phyloP scores from a whole-genome alignment of 164 flowering plant species.

The Tetrastigma voinierianum region DNA sequence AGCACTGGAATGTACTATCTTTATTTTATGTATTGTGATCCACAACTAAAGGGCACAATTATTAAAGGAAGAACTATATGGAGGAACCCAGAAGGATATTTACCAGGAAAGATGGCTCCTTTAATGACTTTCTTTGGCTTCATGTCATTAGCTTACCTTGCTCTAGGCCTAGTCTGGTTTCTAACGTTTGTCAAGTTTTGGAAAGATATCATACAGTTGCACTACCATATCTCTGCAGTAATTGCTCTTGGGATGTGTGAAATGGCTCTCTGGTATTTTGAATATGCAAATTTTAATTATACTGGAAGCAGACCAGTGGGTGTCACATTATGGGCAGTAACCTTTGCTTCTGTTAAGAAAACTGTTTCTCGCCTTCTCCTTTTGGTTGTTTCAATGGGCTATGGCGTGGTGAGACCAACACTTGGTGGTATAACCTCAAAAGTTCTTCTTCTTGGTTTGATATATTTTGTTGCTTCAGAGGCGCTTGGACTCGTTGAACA shows the following conservation, averaged over 20 bases:
- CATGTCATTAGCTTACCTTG: conserved; percentile 77
- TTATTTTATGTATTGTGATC: conserved; percentile 75
- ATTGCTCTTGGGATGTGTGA: conserved; percentile 94
- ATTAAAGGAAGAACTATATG: conserved; percentile 80
- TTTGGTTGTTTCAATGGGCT: conserved; percentile 86
- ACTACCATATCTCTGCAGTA: conserved; percentile 66
- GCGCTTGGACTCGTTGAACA: conserved; percentile 79
- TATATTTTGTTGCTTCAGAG: conserved; percentile 71
- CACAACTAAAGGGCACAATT: conserved; percentile 57
- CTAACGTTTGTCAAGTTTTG: conserved; percentile 66
- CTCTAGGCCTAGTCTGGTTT: conserved; percentile 81
- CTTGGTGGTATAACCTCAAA: conserved; percentile 77
- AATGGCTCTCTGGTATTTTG: conserved; percentile 87
- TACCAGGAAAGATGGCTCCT: conserved; percentile 89
- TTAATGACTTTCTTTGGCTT: conserved; percentile 76
- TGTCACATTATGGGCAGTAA: conserved; percentile 79
- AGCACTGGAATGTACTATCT: conserved; percentile 82
- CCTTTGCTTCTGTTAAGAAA: conserved; percentile 66
- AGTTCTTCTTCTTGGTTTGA: conserved; percentile 58
- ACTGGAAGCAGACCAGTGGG: conserved; percentile 85
- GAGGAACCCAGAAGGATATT: conserved; percentile 85
- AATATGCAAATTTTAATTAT: conserved; percentile 70
- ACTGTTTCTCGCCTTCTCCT: conserved; percentile 85
- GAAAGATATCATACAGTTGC: conserved; percentile 75
- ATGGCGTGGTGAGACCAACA: conserved; percentile 77